phyloP scores from a whole-genome alignment of 768 basidiomycete species.

The Suillus bovinus region DNA sequence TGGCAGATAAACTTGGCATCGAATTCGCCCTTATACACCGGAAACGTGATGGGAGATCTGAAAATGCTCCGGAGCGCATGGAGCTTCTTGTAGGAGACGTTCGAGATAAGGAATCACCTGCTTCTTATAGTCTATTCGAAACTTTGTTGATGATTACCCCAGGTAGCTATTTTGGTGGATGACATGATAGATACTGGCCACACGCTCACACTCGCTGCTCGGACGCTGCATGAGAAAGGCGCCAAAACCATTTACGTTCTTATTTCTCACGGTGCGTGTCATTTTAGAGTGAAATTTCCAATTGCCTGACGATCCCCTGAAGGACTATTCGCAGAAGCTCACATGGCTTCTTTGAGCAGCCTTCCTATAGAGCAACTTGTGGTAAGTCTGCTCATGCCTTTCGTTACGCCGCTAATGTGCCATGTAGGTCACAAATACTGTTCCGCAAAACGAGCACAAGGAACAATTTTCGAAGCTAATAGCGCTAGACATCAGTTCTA shows the following conservation, averaged over 20 bases:
- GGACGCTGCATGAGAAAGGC: slow-evolving; percentile 86
- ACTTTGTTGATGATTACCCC: slow-evolving; percentile 7
- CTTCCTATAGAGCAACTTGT: slow-evolving; percentile 86
- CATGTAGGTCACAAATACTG: slow-evolving; percentile 87
- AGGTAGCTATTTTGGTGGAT: slow-evolving; percentile 95
- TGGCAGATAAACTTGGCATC: slow-evolving; percentile 92
- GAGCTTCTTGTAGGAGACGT: slow-evolving; percentile 96
- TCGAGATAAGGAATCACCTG: slow-evolving; percentile 66
- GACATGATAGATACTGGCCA: slow-evolving; percentile 98
- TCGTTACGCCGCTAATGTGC: slow-evolving; percentile 1
- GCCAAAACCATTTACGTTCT: slow-evolving; percentile 85
- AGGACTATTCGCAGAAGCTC: slow-evolving; percentile 82
- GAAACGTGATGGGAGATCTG: slow-evolving; percentile 71
- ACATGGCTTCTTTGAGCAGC: slow-evolving; percentile 63
- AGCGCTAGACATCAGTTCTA: slow-evolving; percentile 88
- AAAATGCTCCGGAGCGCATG: slow-evolving; percentile 76
- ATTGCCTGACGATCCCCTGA: slow-evolving; percentile 10
- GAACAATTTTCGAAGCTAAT: slow-evolving; percentile 70
- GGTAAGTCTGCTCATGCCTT: slow-evolving; percentile 43
- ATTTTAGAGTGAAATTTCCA: slow-evolving; percentile 5
- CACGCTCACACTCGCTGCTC: slow-evolving; percentile 83
- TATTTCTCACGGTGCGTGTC: slow-evolving; percentile 81
- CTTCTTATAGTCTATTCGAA: slow-evolving; percentile 1
- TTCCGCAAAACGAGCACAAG: slow-evolving; percentile 78
- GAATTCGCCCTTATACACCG: slow-evolving; percentile 97